These are phyloP conservation scores for Sextonia rubra DNA, from an alignment of 164 flowering plant species.

Conservation along the genomic window DNA sequence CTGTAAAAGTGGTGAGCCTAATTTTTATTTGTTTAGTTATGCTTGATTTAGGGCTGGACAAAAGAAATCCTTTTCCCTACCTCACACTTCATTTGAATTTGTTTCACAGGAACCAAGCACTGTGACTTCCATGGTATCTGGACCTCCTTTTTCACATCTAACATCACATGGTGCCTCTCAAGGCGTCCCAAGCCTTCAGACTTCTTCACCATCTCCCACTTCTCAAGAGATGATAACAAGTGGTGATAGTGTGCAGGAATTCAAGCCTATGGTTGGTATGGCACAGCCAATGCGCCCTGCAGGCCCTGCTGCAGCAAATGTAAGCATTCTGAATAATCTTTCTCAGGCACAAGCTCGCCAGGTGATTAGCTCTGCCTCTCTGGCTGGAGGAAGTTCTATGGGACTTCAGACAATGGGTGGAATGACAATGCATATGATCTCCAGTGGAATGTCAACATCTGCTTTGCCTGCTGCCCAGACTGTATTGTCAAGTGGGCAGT, in stretches of 20 bases:
- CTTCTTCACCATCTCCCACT: slow-evolving; percentile 63
- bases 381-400: slow-evolving; percentile 59
- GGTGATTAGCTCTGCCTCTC: slow-evolving; percentile 57
- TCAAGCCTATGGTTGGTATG: slow-evolving; percentile 62
- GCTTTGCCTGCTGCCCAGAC: slow-evolving; percentile 51
- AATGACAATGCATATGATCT: slow-evolving; percentile 82
- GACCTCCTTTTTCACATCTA: slow-evolving; percentile 53
- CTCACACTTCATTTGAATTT: neutral
- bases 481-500: slow-evolving; percentile 60
- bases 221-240: slow-evolving; percentile 65
- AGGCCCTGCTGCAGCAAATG: slow-evolving; percentile 73
- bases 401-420: slow-evolving; percentile 68
- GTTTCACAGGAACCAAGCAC: slow-evolving; percentile 75
- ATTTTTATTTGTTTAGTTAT: slow-evolving; percentile 4
- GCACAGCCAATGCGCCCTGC: slow-evolving; percentile 53
- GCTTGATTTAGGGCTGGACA: slow-evolving; percentile 5
- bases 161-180: slow-evolving; percentile 62
- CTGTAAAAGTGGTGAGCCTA: slow-evolving; percentile 81
- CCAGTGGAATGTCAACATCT: slow-evolving; percentile 82
- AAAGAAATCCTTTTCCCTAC: neutral
- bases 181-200: slow-evolving; percentile 51
- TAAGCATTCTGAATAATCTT: slow-evolving; percentile 71
- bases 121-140: slow-evolving; percentile 46
- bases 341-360: slow-evolving; percentile 62
- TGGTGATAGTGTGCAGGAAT: slow-evolving; percentile 51